Evolutionary conservation across 2,329 filamentous ascomycete species (phyloP).

Genomic region (Tolypocladium cylindrosporum): DNA sequence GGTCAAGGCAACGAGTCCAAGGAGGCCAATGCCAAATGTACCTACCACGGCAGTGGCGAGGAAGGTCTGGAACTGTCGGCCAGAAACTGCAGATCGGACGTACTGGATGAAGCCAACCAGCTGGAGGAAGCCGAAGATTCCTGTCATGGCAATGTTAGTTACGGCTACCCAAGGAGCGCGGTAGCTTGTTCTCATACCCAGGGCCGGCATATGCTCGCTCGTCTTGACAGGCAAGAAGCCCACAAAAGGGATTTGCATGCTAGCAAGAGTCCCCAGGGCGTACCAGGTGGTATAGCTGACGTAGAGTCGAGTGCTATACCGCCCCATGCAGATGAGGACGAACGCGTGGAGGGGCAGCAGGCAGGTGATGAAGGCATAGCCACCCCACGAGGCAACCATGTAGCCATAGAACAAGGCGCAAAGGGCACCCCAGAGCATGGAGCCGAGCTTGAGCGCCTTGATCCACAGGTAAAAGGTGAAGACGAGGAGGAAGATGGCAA

Average conservation of each 20-base stretch:
- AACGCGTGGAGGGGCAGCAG: slow-evolving; percentile 90
- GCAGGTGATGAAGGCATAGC: slow-evolving; percentile 99
- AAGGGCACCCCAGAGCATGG: slow-evolving; percentile 90
- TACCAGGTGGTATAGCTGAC: slow-evolving; percentile 99
- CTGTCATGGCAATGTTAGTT: slow-evolving; percentile 32
- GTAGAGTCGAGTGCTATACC: slow-evolving; percentile 89
- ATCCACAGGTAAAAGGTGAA: slow-evolving; percentile 99
- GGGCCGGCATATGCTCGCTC: slow-evolving; percentile 95
- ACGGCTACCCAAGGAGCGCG: not conserved
- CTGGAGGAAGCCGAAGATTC: slow-evolving; percentile 92
- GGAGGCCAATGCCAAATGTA: slow-evolving; percentile 63
- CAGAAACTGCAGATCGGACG: slow-evolving; percentile 75
- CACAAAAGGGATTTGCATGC: slow-evolving; percentile 99
- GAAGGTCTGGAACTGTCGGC: slow-evolving; percentile 89
- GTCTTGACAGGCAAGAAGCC: slow-evolving; percentile 94
- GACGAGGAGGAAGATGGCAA: slow-evolving; percentile 96
- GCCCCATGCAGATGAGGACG: slow-evolving; percentile 90
- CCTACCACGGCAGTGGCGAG: slow-evolving; percentile 65
- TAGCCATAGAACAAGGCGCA: slow-evolving; percentile 97
- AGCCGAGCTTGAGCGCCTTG: slow-evolving; percentile 93
- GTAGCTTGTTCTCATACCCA: slow-evolving; percentile 50
- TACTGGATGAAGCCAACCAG: slow-evolving; percentile 88
- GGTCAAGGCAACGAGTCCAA: slow-evolving; percentile 75
- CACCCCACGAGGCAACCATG: slow-evolving; percentile 99
- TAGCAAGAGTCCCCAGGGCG: slow-evolving; percentile 85